Evolutionary conservation across 2,329 filamentous ascomycete species (phyloP), one percentile per base, ranked within the genome.

Genomic region (Penicillium concentricum): DNA sequence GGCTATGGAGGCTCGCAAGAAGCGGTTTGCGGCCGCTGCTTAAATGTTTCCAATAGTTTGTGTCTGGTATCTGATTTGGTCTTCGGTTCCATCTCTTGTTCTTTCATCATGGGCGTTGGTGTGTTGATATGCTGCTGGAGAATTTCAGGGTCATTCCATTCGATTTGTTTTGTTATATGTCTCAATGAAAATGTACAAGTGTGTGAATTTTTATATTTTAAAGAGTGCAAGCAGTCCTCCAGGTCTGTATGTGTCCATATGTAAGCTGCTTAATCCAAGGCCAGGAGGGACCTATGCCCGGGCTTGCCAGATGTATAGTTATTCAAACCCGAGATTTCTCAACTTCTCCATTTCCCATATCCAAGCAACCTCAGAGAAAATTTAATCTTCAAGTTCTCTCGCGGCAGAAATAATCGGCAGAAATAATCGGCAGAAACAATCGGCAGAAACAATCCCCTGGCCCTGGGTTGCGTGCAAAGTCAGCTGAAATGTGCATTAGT

Each of bases 1-100:
- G 50, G 78, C 77, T 5, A 68, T 79, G 62, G 79, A 81, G 58
- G 77, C 76, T 53, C 73, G 79, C 63, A 80, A 78, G 71, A 77
- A 78, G 69, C 73, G 77, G 50, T 81, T 81, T 62, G 71, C 69
- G 42, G 60, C 72, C 37, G 67, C 69, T 24, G 68, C 68, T 28
- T 74, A 59, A 64, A 34, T 54, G 26, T 55, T 20, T 51, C 38
- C 28, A 51, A 10, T 35, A 12, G 16, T 44, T 34, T 35, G 20
- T 43, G 26, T 43, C 28, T 34, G 12, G 30, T 26, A 22, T 26
- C 16, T 35, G 28, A 44, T 20, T 50, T 28, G 26, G 49, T 16
- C 9, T 45, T 51, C 9, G 16, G 15, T 45, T 44, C 16, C 39
- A 45, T 51, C 20, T 41, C 50, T 51, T 46, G 13, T 60, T 59